Evolutionary conservation across 2,329 filamentous ascomycete genomes (phyloP), one percentile per base, ranked within the genome.

Genomic region (Chaetomium sp.): DNA sequence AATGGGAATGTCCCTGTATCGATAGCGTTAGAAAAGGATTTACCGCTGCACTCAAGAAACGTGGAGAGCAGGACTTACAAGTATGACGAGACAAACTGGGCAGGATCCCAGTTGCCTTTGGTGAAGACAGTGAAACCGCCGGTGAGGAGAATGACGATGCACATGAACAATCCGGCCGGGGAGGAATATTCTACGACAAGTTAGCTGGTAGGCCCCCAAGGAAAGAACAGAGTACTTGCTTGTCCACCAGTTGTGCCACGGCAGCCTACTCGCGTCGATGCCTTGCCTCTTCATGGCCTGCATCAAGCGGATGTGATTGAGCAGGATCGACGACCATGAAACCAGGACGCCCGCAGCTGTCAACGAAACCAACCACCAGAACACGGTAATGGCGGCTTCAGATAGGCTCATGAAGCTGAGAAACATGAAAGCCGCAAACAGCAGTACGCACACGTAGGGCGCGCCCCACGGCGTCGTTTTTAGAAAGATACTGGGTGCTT

Each of bases 101-200:
- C 80, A 0, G 83, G 71, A 62, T 83, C 78, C 85, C 86, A 89
- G 64, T 85, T 82, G 2, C 86, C 86, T 42, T 75, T 76, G 1
- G 85, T 86, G 65, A 89, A 89, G 3, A 86, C 84, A 1, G 78
- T 72, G 69, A 92, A 92, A 0, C 90, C 90, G 45, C 86, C 85
- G 4, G 90, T 92, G 49, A 92, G 79, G 3, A 93, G 77, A 65
- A 92, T 88, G 49, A 90, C 75, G 31, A 87, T 78, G 71, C 82
- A 85, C 79, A 88, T 84, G 66, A 80, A 72, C 5, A 93, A 78
- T 0, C 85, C 84, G 9, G 78, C 75, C 69, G 82, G 88, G 0
- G 90, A 90, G 13, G 82, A 84, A 68, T 87, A 87, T 13, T 81
- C 84, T 87, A 62, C 8, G 53, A 58, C n/a, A 68, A 57, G 33